These are phyloP conservation scores for Mayamaea pseudoterrestris DNA, from an alignment of 108 stramenopile species.

Conservation along the genomic window DNA sequence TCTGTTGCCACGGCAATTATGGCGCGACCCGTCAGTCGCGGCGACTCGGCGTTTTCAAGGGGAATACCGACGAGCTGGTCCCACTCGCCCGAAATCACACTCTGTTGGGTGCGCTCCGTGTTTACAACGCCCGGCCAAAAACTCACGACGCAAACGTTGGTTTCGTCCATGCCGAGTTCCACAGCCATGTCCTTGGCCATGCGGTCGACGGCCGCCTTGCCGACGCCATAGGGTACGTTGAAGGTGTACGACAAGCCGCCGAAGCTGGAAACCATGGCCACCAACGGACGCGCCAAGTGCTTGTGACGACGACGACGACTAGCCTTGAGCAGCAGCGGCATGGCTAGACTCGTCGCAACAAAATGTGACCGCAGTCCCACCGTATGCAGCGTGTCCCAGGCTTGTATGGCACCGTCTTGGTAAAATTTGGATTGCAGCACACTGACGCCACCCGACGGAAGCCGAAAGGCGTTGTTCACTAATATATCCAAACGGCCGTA, in stretches of 20 bases:
- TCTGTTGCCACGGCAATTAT: slow-evolving; percentile 38
- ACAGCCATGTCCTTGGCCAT: slow-evolving; percentile 67
- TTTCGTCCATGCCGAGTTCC: slow-evolving; percentile 37
- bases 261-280: slow-evolving; percentile 51
- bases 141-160: slow-evolving; percentile 48
- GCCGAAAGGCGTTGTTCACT: slow-evolving; percentile 46
- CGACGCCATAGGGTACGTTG: slow-evolving; percentile 87
- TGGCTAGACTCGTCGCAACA: slow-evolving; percentile 40
- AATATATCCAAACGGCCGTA: slow-evolving; percentile 59
- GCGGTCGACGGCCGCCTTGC: slow-evolving; percentile 79
- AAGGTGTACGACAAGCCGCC: slow-evolving; percentile 77
- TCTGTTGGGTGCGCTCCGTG: slow-evolving; percentile 69
- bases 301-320: background rate
- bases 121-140: slow-evolving; percentile 80
- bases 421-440: slow-evolving; percentile 54
- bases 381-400: slow-evolving; percentile 67
- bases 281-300: slow-evolving; percentile 34
- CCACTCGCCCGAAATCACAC: slow-evolving; percentile 54
- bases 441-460: slow-evolving; percentile 25
- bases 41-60: slow-evolving; percentile 45
- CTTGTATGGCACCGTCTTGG: slow-evolving; percentile 37
- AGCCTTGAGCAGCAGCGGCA: slow-evolving; percentile 57
- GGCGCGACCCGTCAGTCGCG: slow-evolving; percentile 55
- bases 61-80: slow-evolving; percentile 54
- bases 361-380: slow-evolving; percentile 58